Evolutionary conservation across 805 yeast species (phyloP).

Genomic region (Candida michaelii): DNA sequence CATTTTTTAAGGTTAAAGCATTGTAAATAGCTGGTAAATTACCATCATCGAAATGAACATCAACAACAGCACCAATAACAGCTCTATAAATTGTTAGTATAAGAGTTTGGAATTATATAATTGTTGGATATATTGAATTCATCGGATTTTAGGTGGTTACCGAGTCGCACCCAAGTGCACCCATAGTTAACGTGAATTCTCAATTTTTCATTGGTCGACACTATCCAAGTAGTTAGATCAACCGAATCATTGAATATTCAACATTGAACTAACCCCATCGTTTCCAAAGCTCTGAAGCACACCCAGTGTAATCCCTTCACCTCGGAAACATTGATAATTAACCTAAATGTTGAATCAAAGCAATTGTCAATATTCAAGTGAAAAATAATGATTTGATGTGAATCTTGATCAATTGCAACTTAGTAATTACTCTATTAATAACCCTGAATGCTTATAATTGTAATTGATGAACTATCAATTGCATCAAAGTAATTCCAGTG

Average conservation of each 20-base stretch:
- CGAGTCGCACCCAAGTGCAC: conserved; percentile 2
- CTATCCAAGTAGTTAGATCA: not conserved
- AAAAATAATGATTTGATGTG: too few relatives aligned
- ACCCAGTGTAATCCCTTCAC: not conserved
- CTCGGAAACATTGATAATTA: too few relatives aligned
- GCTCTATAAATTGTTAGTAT: conserved; percentile 59
- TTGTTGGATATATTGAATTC: not conserved
- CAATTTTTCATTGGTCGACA: conserved; percentile 7
- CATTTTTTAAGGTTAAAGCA: conserved; percentile 86
- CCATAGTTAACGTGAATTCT: not conserved
- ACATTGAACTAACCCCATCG: not conserved
- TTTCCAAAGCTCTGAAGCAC: not conserved
- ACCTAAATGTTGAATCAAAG: too few relatives aligned
- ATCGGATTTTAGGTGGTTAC: not conserved
- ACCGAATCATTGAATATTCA: not conserved
- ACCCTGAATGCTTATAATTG: too few relatives aligned
- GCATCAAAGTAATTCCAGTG: too few relatives aligned
- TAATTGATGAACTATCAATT: too few relatives aligned
- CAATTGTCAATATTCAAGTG: too few relatives aligned
- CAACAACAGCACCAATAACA: conserved; percentile 99
- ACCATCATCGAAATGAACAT: conserved; percentile 97
- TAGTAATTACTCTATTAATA: too few relatives aligned
- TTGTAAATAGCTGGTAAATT: conserved; percentile 95
- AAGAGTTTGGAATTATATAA: not conserved
- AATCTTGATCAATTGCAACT: too few relatives aligned